Evolutionary conservation across 176 grass and related monocot species (phyloP).

Genomic region (Hordeum vulgare): MorexV3_pseudomolecules_assembly NC_058523.1:540813663-540814162

Average conservation of each 20-base stretch:
- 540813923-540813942: conserved; percentile 93
- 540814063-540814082: conserved; percentile 98
- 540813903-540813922: conserved; percentile 78
- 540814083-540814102: conserved; percentile 90
- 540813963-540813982: conserved; percentile 96
- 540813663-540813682: conserved; percentile 86
- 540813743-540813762: conserved; percentile 92
- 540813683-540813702: conserved; percentile 67
- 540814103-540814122: conserved; percentile 90
- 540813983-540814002: conserved; percentile 98
- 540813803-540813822: conserved; percentile 80
- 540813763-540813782: conserved; percentile 75
- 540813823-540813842: conserved; percentile 95
- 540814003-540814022: conserved; percentile 97
- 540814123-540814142: conserved; percentile 70
- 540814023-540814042: conserved; percentile 80
- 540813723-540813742: conserved; percentile 93
- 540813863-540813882: conserved; percentile 78
- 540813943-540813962: conserved; percentile 98
- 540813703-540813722: conserved; percentile 94
- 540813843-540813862: conserved; percentile 74
- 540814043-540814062: conserved; percentile 95
- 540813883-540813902: conserved; percentile 53
- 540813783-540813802: conserved; percentile 84
- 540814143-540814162: conserved; percentile 90